phyloP scores from a whole-genome alignment of 1,284 basidiomycete species.

The Moesziomyces globuligerus region DNA sequence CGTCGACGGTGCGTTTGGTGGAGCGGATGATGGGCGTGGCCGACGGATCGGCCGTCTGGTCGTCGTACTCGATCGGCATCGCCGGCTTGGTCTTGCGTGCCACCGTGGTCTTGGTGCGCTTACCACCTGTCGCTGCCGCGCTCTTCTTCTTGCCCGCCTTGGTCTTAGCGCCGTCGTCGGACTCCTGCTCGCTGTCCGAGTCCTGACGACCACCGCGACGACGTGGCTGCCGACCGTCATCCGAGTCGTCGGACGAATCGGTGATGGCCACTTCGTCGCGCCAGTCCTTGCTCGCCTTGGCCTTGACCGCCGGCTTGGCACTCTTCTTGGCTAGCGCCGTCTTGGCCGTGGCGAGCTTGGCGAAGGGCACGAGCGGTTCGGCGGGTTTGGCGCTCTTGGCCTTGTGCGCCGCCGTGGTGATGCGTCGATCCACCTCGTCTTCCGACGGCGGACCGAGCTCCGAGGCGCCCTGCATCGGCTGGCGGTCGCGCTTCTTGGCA shows the following conservation, averaged over 20 bases:
- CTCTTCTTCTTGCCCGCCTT: constrained; percentile 13
- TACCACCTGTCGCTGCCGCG: background rate
- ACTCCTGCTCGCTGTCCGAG: constrained; percentile 10
- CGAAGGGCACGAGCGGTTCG: constrained; percentile 33
- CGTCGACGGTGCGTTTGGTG: constrained; percentile 15
- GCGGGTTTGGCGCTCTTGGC: constrained; percentile 12
- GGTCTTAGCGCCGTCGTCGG: constrained; percentile 13
- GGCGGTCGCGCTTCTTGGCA: constrained; percentile 28
- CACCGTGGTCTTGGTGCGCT: constrained; percentile 3
- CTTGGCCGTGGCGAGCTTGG: constrained; percentile 25
- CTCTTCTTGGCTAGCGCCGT: constrained; percentile 10
- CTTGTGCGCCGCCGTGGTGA: constrained; percentile 10
- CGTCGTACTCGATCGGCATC: constrained; percentile 35
- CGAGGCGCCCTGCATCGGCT: constrained; percentile 47
- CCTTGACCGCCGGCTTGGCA: constrained; percentile 11
- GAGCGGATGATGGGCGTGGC: constrained; percentile 44
- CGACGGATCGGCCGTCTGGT: constrained; percentile 40
- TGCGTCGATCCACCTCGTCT: constrained; percentile 19
- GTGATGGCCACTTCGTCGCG: constrained; percentile 41
- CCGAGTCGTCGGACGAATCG: constrained; percentile 33
- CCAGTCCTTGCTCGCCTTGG: constrained; percentile 35
- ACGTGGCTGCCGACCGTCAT: constrained; percentile 3
- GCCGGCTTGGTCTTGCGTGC: constrained; percentile 11
- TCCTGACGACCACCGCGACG: background rate
- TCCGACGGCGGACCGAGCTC: constrained; percentile 41